Evolutionary conservation across 1,139 yeast genomes (phyloP).

Genomic region (Taiozyma onychis): DNA sequence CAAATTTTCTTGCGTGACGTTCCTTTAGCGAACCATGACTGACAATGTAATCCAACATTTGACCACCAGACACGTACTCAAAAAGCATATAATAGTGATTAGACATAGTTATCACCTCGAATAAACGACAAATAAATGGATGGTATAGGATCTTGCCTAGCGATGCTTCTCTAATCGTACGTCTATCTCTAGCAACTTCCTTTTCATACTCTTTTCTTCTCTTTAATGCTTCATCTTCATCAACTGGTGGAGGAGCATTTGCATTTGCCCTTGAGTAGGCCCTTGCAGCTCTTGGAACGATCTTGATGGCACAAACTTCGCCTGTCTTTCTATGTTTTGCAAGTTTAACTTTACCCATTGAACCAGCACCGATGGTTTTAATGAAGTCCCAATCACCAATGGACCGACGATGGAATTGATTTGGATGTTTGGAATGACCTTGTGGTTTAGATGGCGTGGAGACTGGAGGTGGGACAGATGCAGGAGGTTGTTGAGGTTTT

Average conservation of each 20-base stretch:
- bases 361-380: constrained; percentile 95
- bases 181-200: constrained; percentile 84
- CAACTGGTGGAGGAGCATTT: constrained; percentile 57
- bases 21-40: constrained; percentile 95
- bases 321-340: constrained; percentile 80
- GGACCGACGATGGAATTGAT: constrained; percentile 76
- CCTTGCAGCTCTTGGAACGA: constrained; percentile 76
- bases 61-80: constrained; percentile 97
- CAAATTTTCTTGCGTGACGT: constrained; percentile 89
- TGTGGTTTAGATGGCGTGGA: constrained; percentile 15
- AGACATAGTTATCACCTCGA: constrained; percentile 95
- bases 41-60: constrained; percentile 94
- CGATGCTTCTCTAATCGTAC: constrained; percentile 94
- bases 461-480: constrained; percentile 15
- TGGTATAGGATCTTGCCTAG: constrained; percentile 86
- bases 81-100: constrained; percentile 95
- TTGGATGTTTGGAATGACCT: constrained; percentile 24
- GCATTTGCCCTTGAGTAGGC: constrained; percentile 73
- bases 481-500: constrained; percentile 9
- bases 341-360: constrained; percentile 97
- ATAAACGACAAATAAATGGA: constrained; percentile 86
- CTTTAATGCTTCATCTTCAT: constrained; percentile 51
- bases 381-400: constrained; percentile 97
- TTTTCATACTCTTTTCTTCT: constrained; percentile 74
- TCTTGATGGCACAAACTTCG: constrained; percentile 83